These are phyloP conservation scores for Oryza rufipogon DNA, from an alignment of 176 grass and related monocot species.

Conservation along the genomic window DNA sequence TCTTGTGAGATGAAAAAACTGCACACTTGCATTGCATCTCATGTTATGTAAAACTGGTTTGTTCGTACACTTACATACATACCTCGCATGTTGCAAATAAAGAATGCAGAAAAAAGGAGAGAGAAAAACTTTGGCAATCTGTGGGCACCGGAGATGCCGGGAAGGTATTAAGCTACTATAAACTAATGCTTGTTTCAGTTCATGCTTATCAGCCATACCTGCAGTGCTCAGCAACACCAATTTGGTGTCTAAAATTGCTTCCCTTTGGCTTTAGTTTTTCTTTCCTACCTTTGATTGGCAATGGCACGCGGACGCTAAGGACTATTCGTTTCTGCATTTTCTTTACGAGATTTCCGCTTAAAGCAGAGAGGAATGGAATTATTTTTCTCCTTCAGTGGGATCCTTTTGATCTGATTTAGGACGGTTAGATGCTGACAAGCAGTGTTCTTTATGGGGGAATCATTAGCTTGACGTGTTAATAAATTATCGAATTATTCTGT, in stretches of 20 bases:
- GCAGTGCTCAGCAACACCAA: neutral
- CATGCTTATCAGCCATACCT: constrained; percentile 3
- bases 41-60: constrained; percentile 1
- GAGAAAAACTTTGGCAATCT: constrained; percentile 27
- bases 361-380: constrained; percentile 26
- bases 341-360: constrained; percentile 50
- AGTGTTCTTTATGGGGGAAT: constrained; percentile 36
- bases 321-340: constrained; percentile 17
- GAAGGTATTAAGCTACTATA: neutral
- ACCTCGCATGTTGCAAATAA: constrained; percentile 13
- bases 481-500: constrained; percentile 4
- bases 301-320: constrained; percentile 33
- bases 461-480: constrained; percentile 26
- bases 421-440: constrained; percentile 43
- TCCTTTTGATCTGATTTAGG: constrained; percentile 25
- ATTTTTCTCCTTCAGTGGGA: constrained; percentile 30
- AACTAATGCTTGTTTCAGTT: constrained; percentile 13
- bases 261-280: constrained; percentile 19
- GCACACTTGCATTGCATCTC: constrained; percentile 27
- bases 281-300: constrained; percentile 7
- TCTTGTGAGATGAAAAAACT: neutral
- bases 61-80: neutral
- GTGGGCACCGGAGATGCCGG: constrained; percentile 32
- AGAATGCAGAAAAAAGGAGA: neutral
- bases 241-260: constrained; percentile 10